These are phyloP conservation scores for Alloteropsis semialata DNA, from an alignment of 176 grass and related monocot genomes.

Conservation along the genomic window DNA sequence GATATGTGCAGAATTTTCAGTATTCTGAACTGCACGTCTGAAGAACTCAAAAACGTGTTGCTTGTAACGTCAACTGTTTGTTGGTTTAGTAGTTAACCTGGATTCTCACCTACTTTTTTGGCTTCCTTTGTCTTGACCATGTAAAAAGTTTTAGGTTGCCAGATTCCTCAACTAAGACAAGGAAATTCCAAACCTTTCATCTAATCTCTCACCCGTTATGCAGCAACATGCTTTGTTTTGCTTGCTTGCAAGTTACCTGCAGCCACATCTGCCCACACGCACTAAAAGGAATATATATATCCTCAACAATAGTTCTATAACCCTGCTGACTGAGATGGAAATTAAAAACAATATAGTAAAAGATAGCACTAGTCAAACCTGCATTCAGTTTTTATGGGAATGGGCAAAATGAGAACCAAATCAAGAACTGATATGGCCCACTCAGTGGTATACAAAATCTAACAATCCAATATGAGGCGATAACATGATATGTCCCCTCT, in stretches of 20 bases:
- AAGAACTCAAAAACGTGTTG: not conserved
- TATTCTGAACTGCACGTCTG: not conserved
- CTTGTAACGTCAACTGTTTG: not conserved
- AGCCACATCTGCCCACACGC: not conserved
- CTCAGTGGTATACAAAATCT: not conserved
- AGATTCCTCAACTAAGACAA: constrained; percentile 7
- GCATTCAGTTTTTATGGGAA: not conserved
- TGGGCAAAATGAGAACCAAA: not conserved
- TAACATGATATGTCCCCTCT: not conserved
- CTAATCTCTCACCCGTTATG: constrained; percentile 14
- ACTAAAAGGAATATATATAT: not conserved
- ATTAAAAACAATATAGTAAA: too few relatives aligned
- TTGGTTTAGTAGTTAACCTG: constrained; percentile 33
- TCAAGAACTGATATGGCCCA: not conserved
- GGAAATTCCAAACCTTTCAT: constrained; percentile 31
- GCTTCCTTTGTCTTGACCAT: not conserved
- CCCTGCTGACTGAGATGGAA: too few relatives aligned
- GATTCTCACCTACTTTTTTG: constrained; percentile 45
- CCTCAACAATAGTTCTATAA: not conserved
- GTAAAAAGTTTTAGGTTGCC: constrained; percentile 31
- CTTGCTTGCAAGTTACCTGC: constrained; percentile 43
- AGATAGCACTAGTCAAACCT: not conserved
- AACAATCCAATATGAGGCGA: not conserved
- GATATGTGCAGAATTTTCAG: too few relatives aligned
- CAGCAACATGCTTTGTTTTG: constrained; percentile 1